A percentile compares a stretch with the other conserved stretches of the same genome.
Conservation (phyloP, 139 green algal genomes). For the Chlamydomonas incerta region DNA sequence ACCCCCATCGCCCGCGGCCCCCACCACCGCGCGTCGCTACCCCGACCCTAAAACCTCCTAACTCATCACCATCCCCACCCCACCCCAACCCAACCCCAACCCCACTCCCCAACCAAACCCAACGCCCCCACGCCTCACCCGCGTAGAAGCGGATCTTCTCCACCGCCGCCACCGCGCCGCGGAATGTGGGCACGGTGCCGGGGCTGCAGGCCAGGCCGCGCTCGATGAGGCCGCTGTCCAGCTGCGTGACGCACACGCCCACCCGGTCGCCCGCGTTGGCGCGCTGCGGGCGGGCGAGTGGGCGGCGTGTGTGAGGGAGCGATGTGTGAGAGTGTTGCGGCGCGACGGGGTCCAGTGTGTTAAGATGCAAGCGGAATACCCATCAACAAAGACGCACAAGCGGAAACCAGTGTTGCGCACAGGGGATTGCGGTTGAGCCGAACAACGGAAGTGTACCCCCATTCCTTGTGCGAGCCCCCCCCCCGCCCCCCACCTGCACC, state of each 20-base stretch:
- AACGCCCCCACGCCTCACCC: slow-evolving; percentile 25
- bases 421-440: too few species aligned
- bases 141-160: slow-evolving; percentile 85
- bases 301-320: too few species aligned
- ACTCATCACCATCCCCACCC: neutral
- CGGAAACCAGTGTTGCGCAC: too few species aligned
- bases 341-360: too few species aligned
- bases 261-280: slow-evolving; percentile 77
- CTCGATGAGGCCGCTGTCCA: slow-evolving; percentile 88
- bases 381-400: too few species aligned
- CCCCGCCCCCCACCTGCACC: slow-evolving; percentile 46
- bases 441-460: too few species aligned
- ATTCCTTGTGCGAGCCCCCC: too few species aligned
- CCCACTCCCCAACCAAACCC: neutral
- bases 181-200: slow-evolving; percentile 80
- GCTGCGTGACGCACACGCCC: slow-evolving; percentile 91
- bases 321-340: neutral
- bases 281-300: neutral
- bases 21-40: neutral
- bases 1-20: neutral
- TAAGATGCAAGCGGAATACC: too few species aligned
- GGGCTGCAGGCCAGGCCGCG: slow-evolving; percentile 82
- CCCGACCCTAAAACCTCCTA: slow-evolving; percentile 21
- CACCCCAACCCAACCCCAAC: neutral
- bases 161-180: slow-evolving; percentile 76